Percentiles rank a stretch among this genome's conserved stretches.
Evolutionary conservation across 805 yeast species (phyloP).

Genomic region (Candida cerambycidarum): DNA sequence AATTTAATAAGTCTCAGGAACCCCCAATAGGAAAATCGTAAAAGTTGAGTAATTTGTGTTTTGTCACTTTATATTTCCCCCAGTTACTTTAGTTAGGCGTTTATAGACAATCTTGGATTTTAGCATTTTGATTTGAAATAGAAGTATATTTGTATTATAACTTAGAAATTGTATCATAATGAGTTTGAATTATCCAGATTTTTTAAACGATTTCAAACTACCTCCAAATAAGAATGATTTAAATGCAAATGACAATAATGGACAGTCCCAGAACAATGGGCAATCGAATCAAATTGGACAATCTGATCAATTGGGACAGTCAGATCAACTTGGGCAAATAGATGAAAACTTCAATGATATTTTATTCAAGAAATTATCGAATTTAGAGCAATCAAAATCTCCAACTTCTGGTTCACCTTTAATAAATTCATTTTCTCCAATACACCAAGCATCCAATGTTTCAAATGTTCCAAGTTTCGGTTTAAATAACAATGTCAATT

Average conservation of each 20-base stretch:
- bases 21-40: not conserved
- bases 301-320: not conserved
- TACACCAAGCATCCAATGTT: constrained; percentile 7
- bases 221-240: constrained; percentile 14
- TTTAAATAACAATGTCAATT: not conserved
- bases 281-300: not conserved
- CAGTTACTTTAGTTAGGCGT: not conserved
- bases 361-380: constrained; percentile 24
- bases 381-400: constrained; percentile 15
- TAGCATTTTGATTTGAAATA: not conserved
- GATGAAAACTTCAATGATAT: constrained; percentile 20
- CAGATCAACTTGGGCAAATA: not conserved
- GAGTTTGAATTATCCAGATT: constrained; percentile 38
- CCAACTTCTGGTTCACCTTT: constrained; percentile 14
- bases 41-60: not conserved
- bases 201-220: constrained; percentile 20
- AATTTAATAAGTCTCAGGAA: not conserved
- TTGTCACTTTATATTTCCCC: not conserved
- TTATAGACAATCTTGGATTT: not conserved
- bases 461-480: constrained; percentile 34
- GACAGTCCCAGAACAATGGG: no score
- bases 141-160: constrained; percentile 5
- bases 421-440: constrained; percentile 14
- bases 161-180: constrained; percentile 13
- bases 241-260: not conserved